Evolutionary conservation across 2,329 filamentous ascomycete genomes (phyloP).

Genomic region (Colletotrichum incanum): DNA sequence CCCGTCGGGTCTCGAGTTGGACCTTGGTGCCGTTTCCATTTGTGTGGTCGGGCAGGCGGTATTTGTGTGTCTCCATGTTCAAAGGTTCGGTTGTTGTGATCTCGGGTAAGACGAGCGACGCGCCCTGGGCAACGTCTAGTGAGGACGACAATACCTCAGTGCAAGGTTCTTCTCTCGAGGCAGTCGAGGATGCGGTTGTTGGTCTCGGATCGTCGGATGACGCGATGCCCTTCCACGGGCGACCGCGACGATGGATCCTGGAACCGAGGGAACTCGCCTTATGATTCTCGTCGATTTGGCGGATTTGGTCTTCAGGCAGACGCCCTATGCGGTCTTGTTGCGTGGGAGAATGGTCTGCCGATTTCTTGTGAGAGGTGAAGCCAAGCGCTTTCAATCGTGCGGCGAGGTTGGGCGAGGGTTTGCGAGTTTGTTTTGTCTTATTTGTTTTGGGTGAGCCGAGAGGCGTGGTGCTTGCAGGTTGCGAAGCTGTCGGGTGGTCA

Average conservation of each 20-base stretch:
- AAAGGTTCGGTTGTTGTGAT: constrained; percentile 66
- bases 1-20: constrained; percentile 70
- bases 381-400: constrained; percentile 77
- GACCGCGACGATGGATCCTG: constrained; percentile 76
- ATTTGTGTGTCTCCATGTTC: constrained; percentile 82
- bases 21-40: constrained; percentile 79
- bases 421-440: constrained; percentile 60
- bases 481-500: constrained; percentile 16
- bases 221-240: constrained; percentile 79
- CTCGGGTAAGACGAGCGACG: constrained; percentile 60
- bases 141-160: constrained; percentile 19
- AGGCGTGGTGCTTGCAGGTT: constrained; percentile 38
- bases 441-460: constrained; percentile 48
- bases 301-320: constrained; percentile 79
- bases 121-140: constrained; percentile 49
- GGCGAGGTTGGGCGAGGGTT: constrained; percentile 76
- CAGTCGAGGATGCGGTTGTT: constrained; percentile 23
- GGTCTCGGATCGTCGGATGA: constrained; percentile 59
- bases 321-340: constrained; percentile 72
- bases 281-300: constrained; percentile 78
- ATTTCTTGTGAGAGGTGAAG: constrained; percentile 65
- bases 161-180: constrained; percentile 13
- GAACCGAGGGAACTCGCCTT: constrained; percentile 66
- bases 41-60: constrained; percentile 79
- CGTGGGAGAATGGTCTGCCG: constrained; percentile 46